These are phyloP conservation scores for Scedosporium dehoogii DNA, from an alignment of 2,329 filamentous ascomycete species.

Conservation along the genomic window DNA sequence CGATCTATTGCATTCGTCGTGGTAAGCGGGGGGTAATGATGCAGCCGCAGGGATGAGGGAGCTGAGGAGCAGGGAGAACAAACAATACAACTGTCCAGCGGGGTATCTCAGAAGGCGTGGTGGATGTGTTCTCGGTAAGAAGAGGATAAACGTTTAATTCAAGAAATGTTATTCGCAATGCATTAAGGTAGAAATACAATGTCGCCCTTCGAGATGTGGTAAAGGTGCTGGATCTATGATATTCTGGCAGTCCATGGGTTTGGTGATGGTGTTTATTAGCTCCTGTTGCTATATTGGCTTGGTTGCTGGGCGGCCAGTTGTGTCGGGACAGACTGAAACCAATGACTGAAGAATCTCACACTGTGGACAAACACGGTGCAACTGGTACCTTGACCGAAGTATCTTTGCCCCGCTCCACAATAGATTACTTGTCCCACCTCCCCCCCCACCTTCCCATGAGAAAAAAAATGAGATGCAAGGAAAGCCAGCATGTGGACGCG, in stretches of 20 bases:
- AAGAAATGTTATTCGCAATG: background rate
- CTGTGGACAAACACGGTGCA: too few relatives aligned
- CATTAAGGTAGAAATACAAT: background rate
- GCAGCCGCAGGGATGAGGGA: background rate
- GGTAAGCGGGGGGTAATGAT: background rate
- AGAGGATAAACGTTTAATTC: background rate
- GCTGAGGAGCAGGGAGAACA: background rate
- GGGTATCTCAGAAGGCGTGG: too few relatives aligned
- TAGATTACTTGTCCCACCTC: too few relatives aligned
- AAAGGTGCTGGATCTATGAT: background rate
- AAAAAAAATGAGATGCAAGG: too few relatives aligned
- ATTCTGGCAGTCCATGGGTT: background rate
- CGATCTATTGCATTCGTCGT: background rate
- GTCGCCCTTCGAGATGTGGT: background rate
- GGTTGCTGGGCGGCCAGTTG: constrained; percentile 4
- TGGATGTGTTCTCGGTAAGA: too few relatives aligned
- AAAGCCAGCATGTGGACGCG: too few relatives aligned
- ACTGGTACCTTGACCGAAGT: too few relatives aligned
- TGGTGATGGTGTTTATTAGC: constrained; percentile 2
- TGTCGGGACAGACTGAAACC: too few relatives aligned
- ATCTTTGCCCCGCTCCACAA: too few relatives aligned
- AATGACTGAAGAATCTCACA: too few relatives aligned
- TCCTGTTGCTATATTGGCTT: background rate
- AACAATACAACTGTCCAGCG: background rate
- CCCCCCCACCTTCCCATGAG: too few relatives aligned